Conservation (phyloP, 140 eudicot genomes). For the Anethum foeniculum region DNA sequence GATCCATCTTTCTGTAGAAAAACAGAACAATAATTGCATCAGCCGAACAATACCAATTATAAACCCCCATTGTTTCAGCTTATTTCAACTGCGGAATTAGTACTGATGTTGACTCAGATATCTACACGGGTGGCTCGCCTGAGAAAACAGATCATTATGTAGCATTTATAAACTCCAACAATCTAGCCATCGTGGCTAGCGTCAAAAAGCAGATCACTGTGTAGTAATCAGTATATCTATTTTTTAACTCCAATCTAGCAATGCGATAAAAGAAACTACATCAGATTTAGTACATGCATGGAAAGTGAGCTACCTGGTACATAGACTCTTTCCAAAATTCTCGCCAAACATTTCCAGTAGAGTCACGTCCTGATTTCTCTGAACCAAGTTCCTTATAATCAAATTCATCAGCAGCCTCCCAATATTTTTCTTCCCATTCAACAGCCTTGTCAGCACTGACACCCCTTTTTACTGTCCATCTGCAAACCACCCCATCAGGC, state of each 20-base stretch:
- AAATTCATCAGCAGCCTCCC: slow-evolving; percentile 92
- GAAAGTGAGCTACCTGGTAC: slow-evolving; percentile 49
- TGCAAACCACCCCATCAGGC: slow-evolving; percentile 75
- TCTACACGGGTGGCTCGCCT: no score
- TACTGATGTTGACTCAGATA: no score
- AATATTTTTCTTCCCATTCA: slow-evolving; percentile 91
- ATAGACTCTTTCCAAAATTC: slow-evolving; percentile 89
- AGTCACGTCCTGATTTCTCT: slow-evolving; percentile 95
- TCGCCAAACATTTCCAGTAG: slow-evolving; percentile 86
- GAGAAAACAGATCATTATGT: no score
- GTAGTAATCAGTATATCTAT: neutral
- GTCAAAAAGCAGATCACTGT: neutral
- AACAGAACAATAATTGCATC: neutral
- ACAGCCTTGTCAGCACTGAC: slow-evolving; percentile 67
- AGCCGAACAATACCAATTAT: slow-evolving; percentile 8
- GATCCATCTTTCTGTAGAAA: slow-evolving; percentile 60
- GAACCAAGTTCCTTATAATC: slow-evolving; percentile 91
- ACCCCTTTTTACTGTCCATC: slow-evolving; percentile 82
- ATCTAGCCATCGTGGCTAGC: neutral
- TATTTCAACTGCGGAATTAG: no score
- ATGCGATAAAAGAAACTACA: neutral
- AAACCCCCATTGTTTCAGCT: no score
- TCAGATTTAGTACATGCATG: neutral
- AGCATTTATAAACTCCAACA: neutral
- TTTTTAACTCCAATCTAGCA: neutral